Evolutionary conservation across 2,329 filamentous ascomycete species (phyloP), one percentile per base, ranked within the genome.

Genomic region (Nemania sp.): DNA sequence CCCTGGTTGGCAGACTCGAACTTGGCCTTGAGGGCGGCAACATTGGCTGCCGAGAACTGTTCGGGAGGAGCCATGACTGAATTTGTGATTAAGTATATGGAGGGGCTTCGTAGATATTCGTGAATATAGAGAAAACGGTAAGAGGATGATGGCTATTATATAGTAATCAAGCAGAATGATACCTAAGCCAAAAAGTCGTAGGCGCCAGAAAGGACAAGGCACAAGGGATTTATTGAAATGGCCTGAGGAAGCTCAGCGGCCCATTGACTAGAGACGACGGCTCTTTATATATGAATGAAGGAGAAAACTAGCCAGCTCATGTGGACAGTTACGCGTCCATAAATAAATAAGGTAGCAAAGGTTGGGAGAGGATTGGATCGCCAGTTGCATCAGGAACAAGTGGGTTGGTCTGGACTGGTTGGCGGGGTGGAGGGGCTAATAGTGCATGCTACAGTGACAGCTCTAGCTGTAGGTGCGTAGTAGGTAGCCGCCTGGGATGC

Each of bases 1-100:
- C 83, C 88, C 74, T 96, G 91, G 26, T 81, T 82, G 42, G 88
- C 89, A 63, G 86, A 80, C 58, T 81, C 77, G 75, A 92, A 96
- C 70, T 87, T 88, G 60, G 86, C 76, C 72, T 82, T 83, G 34
- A 95, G 81, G 63, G 83, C 73, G 51, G 83, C 78, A 65, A 91
- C 75, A 68, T 90, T 82, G 60, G 89, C 82, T 53, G 82, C 72
- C 31, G 82, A 81, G 54, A 90, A 86, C 34, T 60, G 36, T 63
- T 81, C 77, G 37, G 73, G 68, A 39, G 73, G 72, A 23, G 75
- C 62, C 68, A 70, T 70, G 45, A 22, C 59, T 49, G 37, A n/a
- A 24, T 5, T 19, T 42, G 41, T n/a, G 20, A 44, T n/a, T n/a
- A n/a, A n/a, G n/a, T n/a, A n/a, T n/a, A n/a, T n/a, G n/a, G n/a